phyloP scores from a whole-genome alignment of 2,329 filamentous ascomycete genomes.

The Aspergillus sp. region DNA sequence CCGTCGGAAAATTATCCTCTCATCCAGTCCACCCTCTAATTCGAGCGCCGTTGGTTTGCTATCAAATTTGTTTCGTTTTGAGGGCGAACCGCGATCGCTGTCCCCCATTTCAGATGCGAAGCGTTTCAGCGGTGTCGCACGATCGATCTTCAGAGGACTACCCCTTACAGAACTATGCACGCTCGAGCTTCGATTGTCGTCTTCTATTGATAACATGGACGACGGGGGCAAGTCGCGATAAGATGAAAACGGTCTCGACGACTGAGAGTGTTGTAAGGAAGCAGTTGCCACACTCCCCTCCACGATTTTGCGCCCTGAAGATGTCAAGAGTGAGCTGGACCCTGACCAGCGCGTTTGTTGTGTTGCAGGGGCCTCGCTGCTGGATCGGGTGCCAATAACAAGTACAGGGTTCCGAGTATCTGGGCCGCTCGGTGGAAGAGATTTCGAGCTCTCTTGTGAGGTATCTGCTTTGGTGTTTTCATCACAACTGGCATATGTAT shows the following conservation, averaged over 20 bases:
- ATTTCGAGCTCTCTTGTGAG: slow-evolving; percentile 18
- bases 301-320: slow-evolving; percentile 21
- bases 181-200: not conserved
- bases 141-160: slow-evolving; percentile 5
- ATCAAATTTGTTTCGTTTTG: slow-evolving; percentile 13
- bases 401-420: slow-evolving; percentile 11
- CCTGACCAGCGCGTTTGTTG: slow-evolving; percentile 19
- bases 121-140: slow-evolving; percentile 15
- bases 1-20: slow-evolving; percentile 20
- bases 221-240: slow-evolving; percentile 18
- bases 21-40: slow-evolving; percentile 2
- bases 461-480: slow-evolving; percentile 15
- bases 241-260: slow-evolving; percentile 21
- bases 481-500: slow-evolving; percentile 32
- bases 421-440: slow-evolving; percentile 7
- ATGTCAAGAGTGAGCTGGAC: slow-evolving; percentile 23
- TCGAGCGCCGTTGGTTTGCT: not conserved
- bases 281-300: slow-evolving; percentile 15
- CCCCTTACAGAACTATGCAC: slow-evolving; percentile 1
- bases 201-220: slow-evolving; percentile 12
- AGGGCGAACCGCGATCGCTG: slow-evolving; percentile 13
- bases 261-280: slow-evolving; percentile 13
- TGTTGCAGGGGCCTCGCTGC: slow-evolving; percentile 15
- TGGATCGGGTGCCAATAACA: slow-evolving; percentile 25
- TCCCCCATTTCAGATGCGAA: slow-evolving; percentile 9